phyloP scores from a whole-genome alignment of 345 rosid genomes.

The Cardiospermum halicacabum region DNA sequence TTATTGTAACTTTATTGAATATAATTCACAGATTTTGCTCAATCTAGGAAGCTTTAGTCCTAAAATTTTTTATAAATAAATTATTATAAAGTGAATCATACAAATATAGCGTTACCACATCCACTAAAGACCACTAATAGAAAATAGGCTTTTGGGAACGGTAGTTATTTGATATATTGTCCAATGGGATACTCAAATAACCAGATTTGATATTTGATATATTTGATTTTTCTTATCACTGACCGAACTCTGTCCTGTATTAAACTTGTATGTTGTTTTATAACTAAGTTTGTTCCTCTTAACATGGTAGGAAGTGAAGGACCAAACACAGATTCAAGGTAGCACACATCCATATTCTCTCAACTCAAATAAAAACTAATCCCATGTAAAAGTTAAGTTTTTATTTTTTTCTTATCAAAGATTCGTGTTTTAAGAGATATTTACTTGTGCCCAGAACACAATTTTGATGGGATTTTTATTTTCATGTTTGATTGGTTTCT shows the following conservation, averaged over 20 bases:
- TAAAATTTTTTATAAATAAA: no score
- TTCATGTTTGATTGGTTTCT: neutral
- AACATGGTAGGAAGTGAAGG: slow-evolving; percentile 31
- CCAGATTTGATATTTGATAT: no score
- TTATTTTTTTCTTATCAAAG: slow-evolving; percentile 11
- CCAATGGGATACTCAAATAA: no score
- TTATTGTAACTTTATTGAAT: no score
- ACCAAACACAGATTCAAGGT: slow-evolving; percentile 45
- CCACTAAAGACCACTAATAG: no score
- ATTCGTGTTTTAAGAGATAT: slow-evolving; percentile 8
- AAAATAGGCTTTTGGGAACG: no score
- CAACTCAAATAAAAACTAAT: slow-evolving; percentile 12
- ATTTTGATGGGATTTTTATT: slow-evolving; percentile 20
- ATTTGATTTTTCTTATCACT: slow-evolving; percentile 33
- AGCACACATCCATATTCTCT: slow-evolving; percentile 31
- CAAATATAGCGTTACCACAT: no score
- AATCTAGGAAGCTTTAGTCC: no score
- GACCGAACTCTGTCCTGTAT: slow-evolving; percentile 29
- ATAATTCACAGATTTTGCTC: no score
- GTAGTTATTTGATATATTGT: no score
- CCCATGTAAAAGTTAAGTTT: neutral
- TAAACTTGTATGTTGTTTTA: slow-evolving; percentile 31
- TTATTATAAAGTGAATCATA: no score
- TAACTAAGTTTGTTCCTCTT: slow-evolving; percentile 45
- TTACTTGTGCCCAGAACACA: neutral